Conservation (phyloP, 257 asterid species). For the Solanum piurae region DNA sequence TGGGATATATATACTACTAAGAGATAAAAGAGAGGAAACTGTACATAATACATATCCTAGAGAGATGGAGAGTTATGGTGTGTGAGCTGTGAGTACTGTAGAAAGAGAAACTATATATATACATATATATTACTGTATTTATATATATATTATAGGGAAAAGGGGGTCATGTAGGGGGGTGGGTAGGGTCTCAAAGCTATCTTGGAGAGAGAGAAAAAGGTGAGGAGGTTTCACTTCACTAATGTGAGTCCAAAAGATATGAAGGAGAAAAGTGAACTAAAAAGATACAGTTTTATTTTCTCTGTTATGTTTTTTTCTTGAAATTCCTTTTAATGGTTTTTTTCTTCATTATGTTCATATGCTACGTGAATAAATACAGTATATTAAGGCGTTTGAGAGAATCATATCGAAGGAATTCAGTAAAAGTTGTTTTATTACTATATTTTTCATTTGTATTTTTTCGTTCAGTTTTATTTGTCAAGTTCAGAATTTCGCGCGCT, state of each 20-base stretch:
- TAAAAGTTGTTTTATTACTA: no score
- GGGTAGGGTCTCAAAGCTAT: neutral
- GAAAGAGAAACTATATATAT: neutral
- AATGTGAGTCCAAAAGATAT: neutral
- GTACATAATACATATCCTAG: neutral
- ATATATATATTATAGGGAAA: neutral
- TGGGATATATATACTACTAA: neutral
- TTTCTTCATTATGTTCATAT: neutral
- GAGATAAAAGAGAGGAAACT: neutral
- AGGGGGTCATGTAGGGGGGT: neutral
- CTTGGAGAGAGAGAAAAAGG: neutral
- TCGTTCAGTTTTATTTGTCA: neutral
- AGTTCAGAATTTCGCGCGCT: neutral
- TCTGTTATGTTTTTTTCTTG: neutral
- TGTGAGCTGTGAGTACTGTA: conserved; percentile 3
- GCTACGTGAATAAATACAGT: no score
- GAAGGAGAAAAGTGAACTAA: neutral
- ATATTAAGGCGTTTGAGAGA: neutral
- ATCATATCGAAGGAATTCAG: neutral
- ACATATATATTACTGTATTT: neutral
- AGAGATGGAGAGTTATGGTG: conserved; percentile 1
- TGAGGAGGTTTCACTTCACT: neutral
- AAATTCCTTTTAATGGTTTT: no score
- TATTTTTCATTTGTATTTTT: no score
- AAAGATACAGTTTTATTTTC: neutral